Evolutionary conservation across 305 asterid species (phyloP), one percentile per base, ranked within the genome.

Genomic region (Caryopteris hybrid): DNA sequence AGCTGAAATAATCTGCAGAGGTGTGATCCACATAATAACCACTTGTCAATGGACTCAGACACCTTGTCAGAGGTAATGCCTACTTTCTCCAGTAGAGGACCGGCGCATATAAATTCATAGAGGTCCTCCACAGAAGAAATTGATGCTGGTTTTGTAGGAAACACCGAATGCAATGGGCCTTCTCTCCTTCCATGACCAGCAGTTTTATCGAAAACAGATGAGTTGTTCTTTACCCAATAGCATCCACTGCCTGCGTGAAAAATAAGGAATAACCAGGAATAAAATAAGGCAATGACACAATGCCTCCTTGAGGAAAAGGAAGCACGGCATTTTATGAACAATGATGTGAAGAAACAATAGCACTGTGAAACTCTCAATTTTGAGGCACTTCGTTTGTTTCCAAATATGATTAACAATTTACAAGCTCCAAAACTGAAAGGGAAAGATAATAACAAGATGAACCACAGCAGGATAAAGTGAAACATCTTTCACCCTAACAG

Each of bases 1-100:
- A 94, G 79, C 79, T 78, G 76, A 84, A 91, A 94, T 81, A 94
- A 71, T 74, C 96, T 85, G 76, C 98, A 91, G 59, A 94, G 86
- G 25, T 87, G 87, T 14, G 95, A 85, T 54, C 95, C 96, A 60
- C 78, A 86, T 73, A 82, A 36, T 68, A 94, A 68, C 98, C 95
- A 94, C 76, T 83, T 77, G 84, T 94, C 99, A 71, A 94, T 86
- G 52, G 89, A 82, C 48, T 89, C 92, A 17, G 86, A 95, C 79
- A 94, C 92, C 74, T 77, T 79, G 53, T 88, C 92, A 1, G 92
- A 23, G 46, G 86, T 80, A 1, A 91, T 77, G 46, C 96, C 96
- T 0, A 80, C 70, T 70, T 84, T 86, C 51, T 80, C 68, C 45
- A 87, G 6, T 43, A 94, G 90, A 43, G 96, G 97, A 53, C 96